phyloP scores from a whole-genome alignment of 2,329 filamentous ascomycete genomes.

The Epichloe hybrida region DNA sequence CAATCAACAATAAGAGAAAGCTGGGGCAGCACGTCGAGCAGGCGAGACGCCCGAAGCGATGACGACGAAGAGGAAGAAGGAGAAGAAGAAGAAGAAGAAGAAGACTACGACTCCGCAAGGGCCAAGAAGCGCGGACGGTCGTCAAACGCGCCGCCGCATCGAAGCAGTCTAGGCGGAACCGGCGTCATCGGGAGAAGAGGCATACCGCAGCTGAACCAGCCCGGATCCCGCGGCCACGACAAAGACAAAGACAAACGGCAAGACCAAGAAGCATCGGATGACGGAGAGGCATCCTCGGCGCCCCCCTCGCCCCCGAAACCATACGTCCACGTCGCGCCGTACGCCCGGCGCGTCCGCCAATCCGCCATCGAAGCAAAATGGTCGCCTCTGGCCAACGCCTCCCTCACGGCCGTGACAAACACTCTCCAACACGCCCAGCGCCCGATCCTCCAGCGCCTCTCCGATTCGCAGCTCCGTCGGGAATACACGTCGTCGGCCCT shows the following conservation, averaged over 20 bases:
- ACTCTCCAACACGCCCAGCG: slow-evolving; percentile 47
- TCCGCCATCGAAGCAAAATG: slow-evolving; percentile 56
- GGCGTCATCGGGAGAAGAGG: slow-evolving; percentile 5
- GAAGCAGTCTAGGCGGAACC: neutral
- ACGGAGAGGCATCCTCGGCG: neutral
- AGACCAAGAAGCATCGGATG: slow-evolving; percentile 7
- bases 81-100: slow-evolving; percentile 10
- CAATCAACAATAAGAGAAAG: neutral
- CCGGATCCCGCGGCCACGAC: neutral
- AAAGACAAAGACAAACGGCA: slow-evolving; percentile 5
- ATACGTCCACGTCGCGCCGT: slow-evolving; percentile 38
- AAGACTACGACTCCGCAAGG: neutral
- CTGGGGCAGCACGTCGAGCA: neutral
- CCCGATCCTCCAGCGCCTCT: slow-evolving; percentile 46
- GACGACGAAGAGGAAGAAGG: slow-evolving; percentile 10
- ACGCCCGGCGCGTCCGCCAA: slow-evolving; percentile 41
- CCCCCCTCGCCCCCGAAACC: slow-evolving; percentile 19
- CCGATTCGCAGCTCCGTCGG: slow-evolving; percentile 32
- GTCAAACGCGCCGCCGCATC: neutral
- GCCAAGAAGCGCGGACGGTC: neutral
- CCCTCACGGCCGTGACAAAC: slow-evolving; percentile 39
- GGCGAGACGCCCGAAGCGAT: neutral
- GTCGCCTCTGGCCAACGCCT: slow-evolving; percentile 40
- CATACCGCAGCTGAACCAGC: slow-evolving; percentile 4
- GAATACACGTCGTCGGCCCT: slow-evolving; percentile 43